Conservation (phyloP, 306 rosid genomes). For the Cucumis hystrix region DNA sequence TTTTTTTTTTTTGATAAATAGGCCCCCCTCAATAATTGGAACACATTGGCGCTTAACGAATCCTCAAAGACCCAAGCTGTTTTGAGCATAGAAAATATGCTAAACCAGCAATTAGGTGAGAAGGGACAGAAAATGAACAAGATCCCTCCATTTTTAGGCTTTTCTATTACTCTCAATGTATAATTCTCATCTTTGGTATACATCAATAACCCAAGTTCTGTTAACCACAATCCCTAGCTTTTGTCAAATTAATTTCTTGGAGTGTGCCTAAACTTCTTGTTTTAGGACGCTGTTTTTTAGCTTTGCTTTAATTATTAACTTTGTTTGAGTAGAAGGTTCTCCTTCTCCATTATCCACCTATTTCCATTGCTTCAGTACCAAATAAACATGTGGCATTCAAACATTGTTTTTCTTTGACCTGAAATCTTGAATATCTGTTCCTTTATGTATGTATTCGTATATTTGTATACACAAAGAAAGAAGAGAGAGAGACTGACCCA, state of each 20-base stretch:
- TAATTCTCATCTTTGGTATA: too few relatives aligned
- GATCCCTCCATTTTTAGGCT: too few relatives aligned
- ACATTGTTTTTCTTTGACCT: background rate
- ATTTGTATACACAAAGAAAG: background rate
- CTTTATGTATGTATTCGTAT: background rate
- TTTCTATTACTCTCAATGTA: too few relatives aligned
- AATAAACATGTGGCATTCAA: background rate
- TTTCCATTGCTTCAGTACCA: background rate
- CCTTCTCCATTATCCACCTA: background rate
- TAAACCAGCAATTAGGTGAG: too few relatives aligned
- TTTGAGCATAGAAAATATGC: too few relatives aligned
- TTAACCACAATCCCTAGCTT: background rate
- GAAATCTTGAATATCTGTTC: background rate
- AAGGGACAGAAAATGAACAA: too few relatives aligned
- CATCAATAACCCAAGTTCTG: background rate
- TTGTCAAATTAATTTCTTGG: background rate
- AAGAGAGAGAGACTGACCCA: slow-evolving; percentile 47
- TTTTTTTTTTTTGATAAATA: too few relatives aligned
- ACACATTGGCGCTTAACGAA: too few relatives aligned
- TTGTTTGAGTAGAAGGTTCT: background rate
- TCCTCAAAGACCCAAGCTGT: too few relatives aligned
- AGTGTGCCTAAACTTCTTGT: background rate
- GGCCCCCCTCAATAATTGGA: too few relatives aligned
- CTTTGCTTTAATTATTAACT: background rate
- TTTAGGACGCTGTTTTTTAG: background rate